A percentile compares a stretch with the other conserved stretches of the same genome.
phyloP scores from a whole-genome alignment of 2,329 filamentous ascomycete genomes.

The Trichoderma guizhouense region DNA sequence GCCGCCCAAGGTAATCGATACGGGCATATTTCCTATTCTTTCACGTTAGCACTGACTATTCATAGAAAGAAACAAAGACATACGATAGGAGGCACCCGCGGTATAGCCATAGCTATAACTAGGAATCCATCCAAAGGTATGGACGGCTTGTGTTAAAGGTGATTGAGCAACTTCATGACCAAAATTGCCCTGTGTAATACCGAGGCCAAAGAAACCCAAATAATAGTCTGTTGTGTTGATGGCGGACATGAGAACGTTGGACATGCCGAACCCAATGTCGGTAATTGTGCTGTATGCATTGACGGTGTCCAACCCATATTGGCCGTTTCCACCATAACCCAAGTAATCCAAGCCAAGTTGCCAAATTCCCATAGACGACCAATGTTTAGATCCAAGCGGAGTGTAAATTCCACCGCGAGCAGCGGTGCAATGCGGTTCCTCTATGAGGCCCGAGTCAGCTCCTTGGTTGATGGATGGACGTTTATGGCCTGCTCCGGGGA shows the following conservation, averaged over 20 bases:
- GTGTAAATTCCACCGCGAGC: conserved; percentile 60
- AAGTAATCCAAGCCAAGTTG: conserved; percentile 57
- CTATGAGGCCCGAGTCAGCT: conserved; percentile 29
- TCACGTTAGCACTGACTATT: conserved; percentile 16
- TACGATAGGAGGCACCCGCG: conserved; percentile 70
- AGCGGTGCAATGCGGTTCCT: conserved; percentile 50
- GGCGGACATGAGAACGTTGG: conserved; percentile 46
- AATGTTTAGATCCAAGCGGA: conserved; percentile 51
- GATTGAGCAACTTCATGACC: conserved; percentile 46
- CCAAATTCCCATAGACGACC: conserved; percentile 58
- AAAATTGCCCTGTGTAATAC: conserved; percentile 54
- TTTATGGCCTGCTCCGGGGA: background rate
- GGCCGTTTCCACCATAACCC: conserved; percentile 57
- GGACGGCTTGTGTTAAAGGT: conserved; percentile 55
- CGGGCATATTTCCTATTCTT: conserved; percentile 39
- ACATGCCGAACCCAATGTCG: conserved; percentile 38
- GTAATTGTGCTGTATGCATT: conserved; percentile 39
- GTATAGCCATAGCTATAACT: conserved; percentile 75
- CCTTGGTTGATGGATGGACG: background rate
- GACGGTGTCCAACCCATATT: conserved; percentile 58
- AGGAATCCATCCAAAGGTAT: conserved; percentile 58
- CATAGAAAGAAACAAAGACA: conserved; percentile 25
- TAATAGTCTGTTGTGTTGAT: conserved; percentile 56
- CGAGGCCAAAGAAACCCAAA: conserved; percentile 55
- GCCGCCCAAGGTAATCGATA: conserved; percentile 65